Conservation (phyloP, 1,284 basidiomycete genomes). For the Inonotus hispidus region DNA sequence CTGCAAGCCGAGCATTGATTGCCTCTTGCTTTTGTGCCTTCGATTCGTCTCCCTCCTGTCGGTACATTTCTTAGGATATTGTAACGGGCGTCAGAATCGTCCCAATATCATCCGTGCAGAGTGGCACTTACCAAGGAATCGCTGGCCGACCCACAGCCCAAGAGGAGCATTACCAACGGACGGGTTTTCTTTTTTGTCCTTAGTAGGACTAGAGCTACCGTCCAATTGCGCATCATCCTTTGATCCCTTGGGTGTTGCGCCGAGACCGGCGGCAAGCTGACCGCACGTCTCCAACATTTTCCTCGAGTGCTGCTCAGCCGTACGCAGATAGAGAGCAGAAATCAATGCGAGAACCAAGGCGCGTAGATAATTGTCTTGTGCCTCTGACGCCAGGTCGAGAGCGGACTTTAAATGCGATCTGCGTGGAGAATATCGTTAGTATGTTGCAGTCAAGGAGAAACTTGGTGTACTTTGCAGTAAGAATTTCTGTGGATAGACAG, state of each 20-base stretch:
- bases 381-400: constrained; percentile 46
- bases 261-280: constrained; percentile 63
- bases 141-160: constrained; percentile 66
- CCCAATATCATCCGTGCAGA: neutral
- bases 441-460: neutral
- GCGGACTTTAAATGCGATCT: constrained; percentile 60
- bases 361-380: constrained; percentile 66
- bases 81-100: neutral
- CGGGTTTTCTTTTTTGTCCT: constrained; percentile 15
- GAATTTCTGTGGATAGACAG: constrained; percentile 47
- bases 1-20: constrained; percentile 29
- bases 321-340: constrained; percentile 64
- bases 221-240: constrained; percentile 17
- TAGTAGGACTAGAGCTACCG: neutral
- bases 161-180: constrained; percentile 55
- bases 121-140: constrained; percentile 48
- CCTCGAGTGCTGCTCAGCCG: constrained; percentile 59
- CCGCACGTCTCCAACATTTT: constrained; percentile 59
- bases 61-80: constrained; percentile 42
- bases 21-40: constrained; percentile 35
- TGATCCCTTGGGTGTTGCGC: constrained; percentile 38
- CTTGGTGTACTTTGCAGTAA: constrained; percentile 51
- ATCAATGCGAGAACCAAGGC: constrained; percentile 61
- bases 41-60: constrained; percentile 43
- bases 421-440: constrained; percentile 4